Conservation (phyloP, 768 basidiomycete species). For the Tephrocybe rancida region DNA sequence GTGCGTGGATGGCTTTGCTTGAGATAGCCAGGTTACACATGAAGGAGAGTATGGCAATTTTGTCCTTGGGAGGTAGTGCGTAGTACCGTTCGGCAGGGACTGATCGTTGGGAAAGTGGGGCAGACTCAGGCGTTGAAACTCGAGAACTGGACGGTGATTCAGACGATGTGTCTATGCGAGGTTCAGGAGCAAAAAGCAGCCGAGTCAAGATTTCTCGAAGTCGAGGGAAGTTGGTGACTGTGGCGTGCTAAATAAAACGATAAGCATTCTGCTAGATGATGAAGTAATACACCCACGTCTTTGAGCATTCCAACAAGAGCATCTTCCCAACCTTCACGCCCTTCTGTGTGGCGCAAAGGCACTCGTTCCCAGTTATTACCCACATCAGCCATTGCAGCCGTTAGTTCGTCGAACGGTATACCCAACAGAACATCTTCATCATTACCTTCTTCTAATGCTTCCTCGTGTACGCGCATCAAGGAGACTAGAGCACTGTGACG, state of each 20-base stretch:
- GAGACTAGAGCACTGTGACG: slow-evolving; percentile 78
- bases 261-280: neutral
- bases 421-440: slow-evolving; percentile 48
- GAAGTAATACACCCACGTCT: slow-evolving; percentile 64
- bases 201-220: slow-evolving; percentile 71
- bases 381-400: slow-evolving; percentile 71
- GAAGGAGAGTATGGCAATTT: slow-evolving; percentile 84
- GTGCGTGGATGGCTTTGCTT: slow-evolving; percentile 83
- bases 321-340: slow-evolving; percentile 90
- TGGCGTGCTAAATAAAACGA: slow-evolving; percentile 65
- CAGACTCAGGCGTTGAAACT: slow-evolving; percentile 45
- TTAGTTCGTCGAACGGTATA: slow-evolving; percentile 63
- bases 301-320: slow-evolving; percentile 86
- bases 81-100: slow-evolving; percentile 73
- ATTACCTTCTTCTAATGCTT: slow-evolving; percentile 40
- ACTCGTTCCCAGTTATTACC: slow-evolving; percentile 90
- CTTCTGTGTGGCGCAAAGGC: slow-evolving; percentile 70
- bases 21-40: slow-evolving; percentile 90
- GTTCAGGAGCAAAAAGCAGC: slow-evolving; percentile 71
- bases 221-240: slow-evolving; percentile 67
- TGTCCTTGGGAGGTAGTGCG: slow-evolving; percentile 71
- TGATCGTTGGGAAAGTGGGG: slow-evolving; percentile 43
- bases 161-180: slow-evolving; percentile 40
- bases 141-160: slow-evolving; percentile 49
- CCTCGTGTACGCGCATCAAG: slow-evolving; percentile 49